phyloP scores from a whole-genome alignment of 805 yeast species.

The Zygotorulaspora danielsina region DNA sequence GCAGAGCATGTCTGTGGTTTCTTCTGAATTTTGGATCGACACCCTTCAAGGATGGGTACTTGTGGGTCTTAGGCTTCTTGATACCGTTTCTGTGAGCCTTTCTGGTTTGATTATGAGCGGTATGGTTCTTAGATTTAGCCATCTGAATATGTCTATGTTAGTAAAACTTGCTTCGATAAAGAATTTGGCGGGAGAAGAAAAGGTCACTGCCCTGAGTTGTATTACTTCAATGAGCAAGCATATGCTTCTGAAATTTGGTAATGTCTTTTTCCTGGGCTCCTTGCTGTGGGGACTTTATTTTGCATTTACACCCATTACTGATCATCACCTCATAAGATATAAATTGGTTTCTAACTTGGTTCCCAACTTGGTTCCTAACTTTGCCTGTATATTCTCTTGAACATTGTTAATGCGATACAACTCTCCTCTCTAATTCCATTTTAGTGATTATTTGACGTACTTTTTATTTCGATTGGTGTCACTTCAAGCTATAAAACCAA shows the following conservation, averaged over 20 bases:
- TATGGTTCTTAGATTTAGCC: slow-evolving; percentile 99
- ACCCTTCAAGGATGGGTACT: slow-evolving; percentile 97
- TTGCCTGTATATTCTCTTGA: no score
- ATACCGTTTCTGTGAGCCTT: slow-evolving; percentile 99
- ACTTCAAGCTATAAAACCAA: not conserved
- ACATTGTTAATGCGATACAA: no score
- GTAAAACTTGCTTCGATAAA: not conserved
- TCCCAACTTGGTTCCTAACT: no score
- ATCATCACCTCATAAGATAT: no score
- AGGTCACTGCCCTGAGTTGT: no score
- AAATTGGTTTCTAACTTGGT: no score
- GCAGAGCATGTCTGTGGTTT: slow-evolving; percentile 99
- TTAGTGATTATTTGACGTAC: not conserved
- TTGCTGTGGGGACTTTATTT: no score
- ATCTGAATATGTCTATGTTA: slow-evolving; percentile 41
- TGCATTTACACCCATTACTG: no score
- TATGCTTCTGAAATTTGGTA: no score
- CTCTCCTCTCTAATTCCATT: no score
- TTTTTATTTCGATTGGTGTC: slow-evolving; percentile 2
- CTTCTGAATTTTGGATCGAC: slow-evolving; percentile 99
- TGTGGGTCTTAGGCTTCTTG: slow-evolving; percentile 98
- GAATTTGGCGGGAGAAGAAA: not conserved
- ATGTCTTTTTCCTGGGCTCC: no score
- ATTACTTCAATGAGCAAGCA: no score
- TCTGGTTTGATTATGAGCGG: slow-evolving; percentile 98